phyloP scores from a whole-genome alignment of 1,284 basidiomycete species.

The Mrakiaceae sp. region DNA sequence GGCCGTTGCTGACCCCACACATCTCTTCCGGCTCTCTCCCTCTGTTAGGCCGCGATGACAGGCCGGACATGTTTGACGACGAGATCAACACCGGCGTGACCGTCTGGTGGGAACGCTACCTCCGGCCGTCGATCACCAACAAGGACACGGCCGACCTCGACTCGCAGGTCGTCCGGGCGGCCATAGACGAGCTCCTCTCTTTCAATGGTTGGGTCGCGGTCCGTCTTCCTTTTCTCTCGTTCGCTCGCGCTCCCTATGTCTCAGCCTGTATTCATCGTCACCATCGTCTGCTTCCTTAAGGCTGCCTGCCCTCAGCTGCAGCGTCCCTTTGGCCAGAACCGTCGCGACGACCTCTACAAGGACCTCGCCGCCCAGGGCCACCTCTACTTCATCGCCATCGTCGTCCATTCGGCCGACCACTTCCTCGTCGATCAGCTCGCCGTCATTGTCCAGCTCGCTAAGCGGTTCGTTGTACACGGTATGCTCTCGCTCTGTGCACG shows the following conservation, averaged over 20 bases:
- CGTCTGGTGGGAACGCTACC: conserved; percentile 85
- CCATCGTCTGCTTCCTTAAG: not conserved
- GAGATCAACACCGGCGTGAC: conserved; percentile 61
- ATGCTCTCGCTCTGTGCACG: not conserved
- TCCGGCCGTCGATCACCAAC: conserved; percentile 71
- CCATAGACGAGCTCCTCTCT: conserved; percentile 79
- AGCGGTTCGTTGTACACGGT: conserved; percentile 37
- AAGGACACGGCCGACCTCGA: conserved; percentile 76
- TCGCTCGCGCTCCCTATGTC: not conserved
- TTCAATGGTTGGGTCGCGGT: conserved; percentile 96
- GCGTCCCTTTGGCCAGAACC: conserved; percentile 81
- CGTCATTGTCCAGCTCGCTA: conserved; percentile 84
- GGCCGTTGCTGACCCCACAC: not conserved
- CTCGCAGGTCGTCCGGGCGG: conserved; percentile 68
- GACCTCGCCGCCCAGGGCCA: conserved; percentile 68
- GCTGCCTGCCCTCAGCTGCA: conserved; percentile 80
- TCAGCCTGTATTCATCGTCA: no score
- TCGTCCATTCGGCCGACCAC: conserved; percentile 91
- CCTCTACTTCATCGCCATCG: conserved; percentile 84
- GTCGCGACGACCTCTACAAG: conserved; percentile 68
- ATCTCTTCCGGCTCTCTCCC: no score
- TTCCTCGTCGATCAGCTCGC: conserved; percentile 93
- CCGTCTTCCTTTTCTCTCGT: not conserved
- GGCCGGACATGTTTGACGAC: conserved; percentile 63
- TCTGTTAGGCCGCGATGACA: conserved; percentile 58